phyloP scores from a whole-genome alignment of 495 filamentous ascomycete genomes.

The Daldinia loculata region DNA sequence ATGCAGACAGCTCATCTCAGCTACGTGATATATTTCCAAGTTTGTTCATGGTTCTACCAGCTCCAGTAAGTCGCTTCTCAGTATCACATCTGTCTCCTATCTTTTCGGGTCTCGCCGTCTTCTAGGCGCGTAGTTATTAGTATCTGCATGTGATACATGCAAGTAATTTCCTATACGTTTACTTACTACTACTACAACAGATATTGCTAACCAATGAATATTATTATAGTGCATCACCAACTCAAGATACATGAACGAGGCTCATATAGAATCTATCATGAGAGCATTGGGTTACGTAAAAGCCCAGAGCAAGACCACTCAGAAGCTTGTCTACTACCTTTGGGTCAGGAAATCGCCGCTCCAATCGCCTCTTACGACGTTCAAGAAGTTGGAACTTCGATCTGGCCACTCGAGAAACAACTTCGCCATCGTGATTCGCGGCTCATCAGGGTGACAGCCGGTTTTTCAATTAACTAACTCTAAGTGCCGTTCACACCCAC shows the following conservation, averaged over 20 bases:
- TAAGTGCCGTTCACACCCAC: neutral
- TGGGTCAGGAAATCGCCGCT: slow-evolving; percentile 62
- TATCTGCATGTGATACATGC: neutral
- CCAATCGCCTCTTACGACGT: slow-evolving; percentile 37
- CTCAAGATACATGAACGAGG: slow-evolving; percentile 86
- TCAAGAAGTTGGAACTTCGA: slow-evolving; percentile 74
- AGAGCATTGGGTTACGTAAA: slow-evolving; percentile 74
- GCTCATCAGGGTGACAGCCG: slow-evolving; percentile 30
- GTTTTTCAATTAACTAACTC: slow-evolving; percentile 1
- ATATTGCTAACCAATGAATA: slow-evolving; percentile 13
- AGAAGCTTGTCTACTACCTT: slow-evolving; percentile 89
- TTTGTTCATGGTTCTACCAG: slow-evolving; percentile 90
- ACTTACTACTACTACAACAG: neutral
- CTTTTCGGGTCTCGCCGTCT: neutral
- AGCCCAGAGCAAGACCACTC: slow-evolving; percentile 71
- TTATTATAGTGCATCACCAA: slow-evolving; percentile 77
- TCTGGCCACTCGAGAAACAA: slow-evolving; percentile 83
- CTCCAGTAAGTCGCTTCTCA: slow-evolving; percentile 54
- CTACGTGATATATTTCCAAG: slow-evolving; percentile 66
- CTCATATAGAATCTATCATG: slow-evolving; percentile 78
- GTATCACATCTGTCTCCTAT: neutral
- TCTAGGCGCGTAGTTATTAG: neutral
- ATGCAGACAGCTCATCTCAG: slow-evolving; percentile 25
- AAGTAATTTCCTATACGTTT: neutral
- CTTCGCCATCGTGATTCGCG: slow-evolving; percentile 76